Evolutionary conservation across 73 alveolate species (phyloP).

Genomic region (Uronychia setigera): DNA sequence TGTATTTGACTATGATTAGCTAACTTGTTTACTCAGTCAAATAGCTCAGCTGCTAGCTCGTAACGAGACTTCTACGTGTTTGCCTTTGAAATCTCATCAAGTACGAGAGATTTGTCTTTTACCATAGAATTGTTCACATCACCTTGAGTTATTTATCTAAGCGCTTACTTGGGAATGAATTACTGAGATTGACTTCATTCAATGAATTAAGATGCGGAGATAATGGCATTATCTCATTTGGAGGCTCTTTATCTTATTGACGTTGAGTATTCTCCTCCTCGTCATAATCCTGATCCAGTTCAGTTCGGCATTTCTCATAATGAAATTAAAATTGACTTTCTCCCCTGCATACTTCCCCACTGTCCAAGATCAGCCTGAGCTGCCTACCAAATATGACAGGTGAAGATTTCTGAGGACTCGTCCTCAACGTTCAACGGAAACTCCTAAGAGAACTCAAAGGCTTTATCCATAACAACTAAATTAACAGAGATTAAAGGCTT

Average conservation of each 20-base stretch:
- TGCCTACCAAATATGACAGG: neutral
- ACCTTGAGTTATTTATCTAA: too few relatives aligned
- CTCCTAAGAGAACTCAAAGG: neutral
- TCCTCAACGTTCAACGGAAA: neutral
- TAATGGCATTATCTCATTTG: too few relatives aligned
- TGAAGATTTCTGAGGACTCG: neutral
- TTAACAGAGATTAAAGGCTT: neutral
- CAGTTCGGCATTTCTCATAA: neutral
- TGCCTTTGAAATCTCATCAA: neutral
- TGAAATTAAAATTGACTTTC: neutral
- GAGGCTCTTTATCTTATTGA: too few relatives aligned
- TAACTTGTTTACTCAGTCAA: neutral
- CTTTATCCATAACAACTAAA: neutral
- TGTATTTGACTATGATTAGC: neutral
- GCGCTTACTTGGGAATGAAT: too few relatives aligned
- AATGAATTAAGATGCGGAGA: too few relatives aligned
- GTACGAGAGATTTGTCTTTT: neutral
- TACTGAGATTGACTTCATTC: too few relatives aligned
- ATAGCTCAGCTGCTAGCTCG: slow-evolving; percentile 1
- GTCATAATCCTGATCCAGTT: neutral
- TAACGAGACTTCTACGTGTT: neutral
- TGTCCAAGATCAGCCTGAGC: neutral
- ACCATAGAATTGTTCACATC: neutral
- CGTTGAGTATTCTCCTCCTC: too few relatives aligned
- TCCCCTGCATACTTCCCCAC: neutral